A percentile compares a stretch with the other conserved stretches of the same genome.
Conservation (phyloP, 140 eudicot genomes). For the Eryngium alpinum region DNA sequence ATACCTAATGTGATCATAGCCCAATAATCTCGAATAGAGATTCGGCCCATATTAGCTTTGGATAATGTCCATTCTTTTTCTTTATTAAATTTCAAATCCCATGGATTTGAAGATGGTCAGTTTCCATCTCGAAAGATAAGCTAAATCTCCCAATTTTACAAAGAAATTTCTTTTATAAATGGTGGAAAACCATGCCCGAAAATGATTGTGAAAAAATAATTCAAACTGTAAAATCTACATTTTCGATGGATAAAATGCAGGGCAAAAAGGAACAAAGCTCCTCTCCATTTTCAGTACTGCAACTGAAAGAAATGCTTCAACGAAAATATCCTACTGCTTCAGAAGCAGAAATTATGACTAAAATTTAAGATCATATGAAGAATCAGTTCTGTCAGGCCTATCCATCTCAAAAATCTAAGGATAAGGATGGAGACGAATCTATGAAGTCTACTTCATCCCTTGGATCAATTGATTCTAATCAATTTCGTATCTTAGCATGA, state of each 20-base stretch:
- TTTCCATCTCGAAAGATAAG: background rate
- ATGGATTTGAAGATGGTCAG: background rate
- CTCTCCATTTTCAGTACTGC: background rate
- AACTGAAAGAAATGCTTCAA: background rate
- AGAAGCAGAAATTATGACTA: background rate
- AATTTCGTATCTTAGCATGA: background rate
- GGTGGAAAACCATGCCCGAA: background rate
- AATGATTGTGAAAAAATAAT: too few relatives aligned
- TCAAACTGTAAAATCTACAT: too few relatives aligned
- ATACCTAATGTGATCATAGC: too few relatives aligned
- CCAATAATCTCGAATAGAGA: too few relatives aligned
- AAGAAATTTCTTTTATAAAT: background rate
- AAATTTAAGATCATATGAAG: background rate
- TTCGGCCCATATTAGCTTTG: background rate
- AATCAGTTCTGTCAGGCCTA: background rate
- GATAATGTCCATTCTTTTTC: background rate
- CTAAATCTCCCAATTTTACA: background rate
- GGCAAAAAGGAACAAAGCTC: background rate
- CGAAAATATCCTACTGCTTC: background rate
- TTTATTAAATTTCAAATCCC: background rate
- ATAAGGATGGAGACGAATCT: background rate
- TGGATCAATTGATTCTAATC: background rate
- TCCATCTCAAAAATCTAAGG: background rate
- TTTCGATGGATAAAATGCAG: too few relatives aligned
- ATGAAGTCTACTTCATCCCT: background rate